phyloP scores from a whole-genome alignment of 2,329 filamentous ascomycete genomes.

The Zymoseptoria crescenta region DNA sequence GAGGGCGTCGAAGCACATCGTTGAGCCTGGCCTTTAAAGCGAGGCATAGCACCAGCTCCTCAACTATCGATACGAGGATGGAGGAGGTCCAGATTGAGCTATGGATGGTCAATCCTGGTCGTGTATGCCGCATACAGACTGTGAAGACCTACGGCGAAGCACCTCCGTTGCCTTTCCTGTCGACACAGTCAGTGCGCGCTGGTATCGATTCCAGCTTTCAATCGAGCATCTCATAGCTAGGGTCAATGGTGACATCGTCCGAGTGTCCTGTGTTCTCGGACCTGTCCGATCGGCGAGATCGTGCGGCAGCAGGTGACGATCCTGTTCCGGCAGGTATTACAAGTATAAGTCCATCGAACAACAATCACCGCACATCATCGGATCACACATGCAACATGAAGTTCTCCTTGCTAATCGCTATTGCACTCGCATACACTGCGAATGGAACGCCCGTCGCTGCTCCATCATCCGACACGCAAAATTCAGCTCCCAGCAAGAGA shows the following conservation, averaged over 20 bases:
- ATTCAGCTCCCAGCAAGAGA: not conserved
- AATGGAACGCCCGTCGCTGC: not conserved
- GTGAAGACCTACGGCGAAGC: too few relatives aligned
- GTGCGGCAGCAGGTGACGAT: not conserved
- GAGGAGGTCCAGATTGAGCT: not conserved
- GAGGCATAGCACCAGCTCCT: too few relatives aligned
- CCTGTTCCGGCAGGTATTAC: not conserved
- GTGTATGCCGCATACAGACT: too few relatives aligned
- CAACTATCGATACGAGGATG: not conserved
- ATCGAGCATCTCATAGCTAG: not conserved
- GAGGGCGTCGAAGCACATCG: too few relatives aligned
- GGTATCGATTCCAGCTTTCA: not conserved
- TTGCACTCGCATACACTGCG: not conserved
- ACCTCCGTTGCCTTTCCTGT: not conserved
- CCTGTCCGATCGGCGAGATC: not conserved
- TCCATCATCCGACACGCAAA: not conserved
- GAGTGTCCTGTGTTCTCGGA: too few relatives aligned
- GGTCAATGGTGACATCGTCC: not conserved
- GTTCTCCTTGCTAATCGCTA: not conserved
- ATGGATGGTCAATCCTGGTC: not conserved
- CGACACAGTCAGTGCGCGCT: not conserved
- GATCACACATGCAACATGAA: not conserved
- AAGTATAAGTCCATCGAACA: not conserved
- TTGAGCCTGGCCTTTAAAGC: too few relatives aligned
- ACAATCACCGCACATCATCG: not conserved